A percentile compares a stretch with the other conserved stretches of the same genome.
These are phyloP conservation scores for Pelargonium myrrhifolium DNA, from an alignment of 441 rosid genomes.

Conservation along the genomic window DNA sequence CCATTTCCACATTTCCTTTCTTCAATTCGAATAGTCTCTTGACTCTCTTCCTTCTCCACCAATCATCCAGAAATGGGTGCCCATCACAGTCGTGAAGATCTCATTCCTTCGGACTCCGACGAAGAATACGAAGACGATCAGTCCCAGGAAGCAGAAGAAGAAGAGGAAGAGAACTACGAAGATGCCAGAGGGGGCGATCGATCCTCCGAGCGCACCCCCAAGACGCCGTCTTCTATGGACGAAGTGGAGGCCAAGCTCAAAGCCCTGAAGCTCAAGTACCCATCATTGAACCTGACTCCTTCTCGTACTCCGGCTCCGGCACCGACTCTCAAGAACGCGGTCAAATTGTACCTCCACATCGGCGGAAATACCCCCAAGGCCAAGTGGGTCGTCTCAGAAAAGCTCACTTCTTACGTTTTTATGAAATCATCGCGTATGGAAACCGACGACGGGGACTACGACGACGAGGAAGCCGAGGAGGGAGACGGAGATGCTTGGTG, in stretches of 20 bases:
- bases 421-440: constrained; percentile 34
- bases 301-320: constrained; percentile 17
- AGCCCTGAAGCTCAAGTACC: constrained; percentile 75
- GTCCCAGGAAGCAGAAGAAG: constrained; percentile 24
- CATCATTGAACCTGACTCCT: constrained; percentile 26
- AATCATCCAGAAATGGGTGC: constrained; percentile 46
- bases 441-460: constrained; percentile 27
- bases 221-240: constrained; percentile 57
- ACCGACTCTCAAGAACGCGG: constrained; percentile 40
- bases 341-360: constrained; percentile 25
- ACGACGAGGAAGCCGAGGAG: constrained; percentile 37
- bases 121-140: constrained; percentile 36
- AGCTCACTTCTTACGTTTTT: constrained; percentile 16
- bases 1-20: background rate
- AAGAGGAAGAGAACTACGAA: constrained; percentile 42
- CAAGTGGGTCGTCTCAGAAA: constrained; percentile 26
- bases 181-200: constrained; percentile 34
- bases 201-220: constrained; percentile 33
- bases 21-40: constrained; percentile 11
- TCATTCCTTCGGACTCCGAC: constrained; percentile 65
- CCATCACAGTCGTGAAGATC: constrained; percentile 72
- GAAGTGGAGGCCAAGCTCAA: constrained; percentile 74
- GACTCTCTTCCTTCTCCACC: constrained; percentile 14
- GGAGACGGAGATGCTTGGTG: constrained; percentile 47
- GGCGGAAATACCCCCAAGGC: constrained; percentile 26